These are phyloP conservation scores for Craterostigma plantagineum DNA, from an alignment of 257 asterid genomes.

Conservation along the genomic window DNA sequence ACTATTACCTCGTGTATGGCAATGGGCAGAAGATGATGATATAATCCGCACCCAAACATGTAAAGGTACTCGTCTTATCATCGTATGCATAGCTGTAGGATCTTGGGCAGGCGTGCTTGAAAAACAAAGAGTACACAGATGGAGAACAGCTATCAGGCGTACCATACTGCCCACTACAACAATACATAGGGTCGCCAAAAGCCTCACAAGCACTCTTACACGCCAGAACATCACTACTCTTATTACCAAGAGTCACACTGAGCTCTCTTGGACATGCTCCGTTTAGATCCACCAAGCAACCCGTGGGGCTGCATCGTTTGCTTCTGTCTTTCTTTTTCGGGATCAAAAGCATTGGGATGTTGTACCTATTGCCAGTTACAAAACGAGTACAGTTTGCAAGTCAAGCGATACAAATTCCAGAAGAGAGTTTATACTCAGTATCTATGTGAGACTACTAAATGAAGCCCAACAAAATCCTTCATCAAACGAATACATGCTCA, in stretches of 20 bases:
- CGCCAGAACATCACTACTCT: background rate
- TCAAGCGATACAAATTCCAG: too few relatives aligned
- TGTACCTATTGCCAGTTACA: slow-evolving; percentile 8
- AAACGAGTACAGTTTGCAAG: too few relatives aligned
- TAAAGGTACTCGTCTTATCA: background rate
- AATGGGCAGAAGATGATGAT: too few relatives aligned
- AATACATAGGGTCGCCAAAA: background rate
- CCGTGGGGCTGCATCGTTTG: slow-evolving; percentile 84
- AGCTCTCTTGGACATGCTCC: slow-evolving; percentile 79
- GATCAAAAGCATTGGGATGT: slow-evolving; percentile 47
- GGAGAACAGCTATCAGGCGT: background rate
- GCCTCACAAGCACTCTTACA: slow-evolving; percentile 1
- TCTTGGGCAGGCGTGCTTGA: background rate
- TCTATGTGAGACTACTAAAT: too few relatives aligned
- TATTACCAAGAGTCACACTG: slow-evolving; percentile 29
- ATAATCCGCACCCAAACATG: too few relatives aligned
- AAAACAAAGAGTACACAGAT: background rate
- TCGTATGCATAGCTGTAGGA: slow-evolving; percentile 3
- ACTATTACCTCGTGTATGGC: background rate
- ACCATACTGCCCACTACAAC: background rate
- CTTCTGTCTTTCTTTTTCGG: slow-evolving; percentile 15
- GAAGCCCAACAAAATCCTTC: too few relatives aligned
- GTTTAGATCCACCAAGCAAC: slow-evolving; percentile 88
- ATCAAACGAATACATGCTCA: too few relatives aligned
- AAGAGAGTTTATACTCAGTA: too few relatives aligned